A percentile compares a stretch with the other conserved stretches of the same genome.
Conservation (phyloP, 1,139 yeast species). For the Candida dubliniensis region DNA sequence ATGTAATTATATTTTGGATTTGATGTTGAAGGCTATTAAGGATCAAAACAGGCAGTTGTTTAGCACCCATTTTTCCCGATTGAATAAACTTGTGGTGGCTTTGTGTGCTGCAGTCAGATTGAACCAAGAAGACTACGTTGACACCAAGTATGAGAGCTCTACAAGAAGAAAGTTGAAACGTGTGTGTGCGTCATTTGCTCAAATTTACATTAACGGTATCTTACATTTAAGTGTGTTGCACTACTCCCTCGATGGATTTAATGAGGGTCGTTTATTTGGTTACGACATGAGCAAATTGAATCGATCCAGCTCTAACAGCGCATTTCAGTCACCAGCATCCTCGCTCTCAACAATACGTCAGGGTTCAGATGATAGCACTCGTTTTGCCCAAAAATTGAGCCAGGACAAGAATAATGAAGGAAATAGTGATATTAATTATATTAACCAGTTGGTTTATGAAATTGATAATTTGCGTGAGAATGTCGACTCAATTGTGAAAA, state of each 20-base stretch:
- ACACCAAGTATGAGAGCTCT: conserved; percentile 44
- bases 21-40: conserved; percentile 48
- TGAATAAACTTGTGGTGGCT: conserved; percentile 49
- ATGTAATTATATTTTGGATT: conserved; percentile 45
- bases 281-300: conserved; percentile 34
- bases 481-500: conserved; percentile 28
- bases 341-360: conserved; percentile 28
- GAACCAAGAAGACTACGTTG: conserved; percentile 48
- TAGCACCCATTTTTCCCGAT: conserved; percentile 49
- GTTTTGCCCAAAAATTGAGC: background rate
- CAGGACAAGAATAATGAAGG: background rate
- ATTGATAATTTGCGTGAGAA: conserved; percentile 34
- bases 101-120: conserved; percentile 54
- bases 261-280: conserved; percentile 32
- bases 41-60: conserved; percentile 52
- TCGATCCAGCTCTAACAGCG: conserved; percentile 25
- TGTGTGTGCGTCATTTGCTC: conserved; percentile 54
- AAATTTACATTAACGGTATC: conserved; percentile 59
- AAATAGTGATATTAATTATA: conserved; percentile 22
- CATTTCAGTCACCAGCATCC: conserved; percentile 21
- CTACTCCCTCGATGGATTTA: conserved; percentile 24
- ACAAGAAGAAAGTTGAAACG: conserved; percentile 50
- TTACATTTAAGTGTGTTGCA: conserved; percentile 50
- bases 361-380: conserved; percentile 15
- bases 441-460: conserved; percentile 40